These are phyloP conservation scores for Apiospora saccharicola DNA, from an alignment of 2,329 filamentous ascomycete species.

Conservation along the genomic window DNA sequence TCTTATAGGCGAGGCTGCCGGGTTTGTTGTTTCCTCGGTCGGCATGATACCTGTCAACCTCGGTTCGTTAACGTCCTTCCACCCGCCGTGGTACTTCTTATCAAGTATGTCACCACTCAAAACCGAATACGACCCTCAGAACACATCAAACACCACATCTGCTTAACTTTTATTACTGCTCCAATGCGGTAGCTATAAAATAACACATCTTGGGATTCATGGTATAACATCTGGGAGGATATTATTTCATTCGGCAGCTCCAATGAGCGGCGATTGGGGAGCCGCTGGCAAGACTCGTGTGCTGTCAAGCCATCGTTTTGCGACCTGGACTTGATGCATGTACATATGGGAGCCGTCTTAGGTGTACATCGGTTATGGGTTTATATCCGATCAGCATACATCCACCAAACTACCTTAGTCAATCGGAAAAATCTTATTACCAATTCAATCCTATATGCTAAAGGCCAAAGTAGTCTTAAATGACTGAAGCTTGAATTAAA, in stretches of 20 bases:
- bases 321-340: neutral
- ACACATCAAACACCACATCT: neutral
- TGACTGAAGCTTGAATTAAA: neutral
- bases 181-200: neutral
- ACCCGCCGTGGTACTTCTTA: neutral
- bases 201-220: neutral
- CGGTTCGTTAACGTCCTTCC: neutral
- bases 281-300: neutral
- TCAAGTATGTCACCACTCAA: neutral
- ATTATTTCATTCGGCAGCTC: neutral
- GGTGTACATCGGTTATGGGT: neutral
- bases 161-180: neutral
- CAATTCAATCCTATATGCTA: neutral
- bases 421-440: neutral
- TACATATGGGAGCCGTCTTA: neutral
- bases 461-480: neutral
- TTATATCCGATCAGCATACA: neutral
- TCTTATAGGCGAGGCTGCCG: slow-evolving; percentile 37
- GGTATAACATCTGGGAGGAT: neutral
- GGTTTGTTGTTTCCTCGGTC: slow-evolving; percentile 35
- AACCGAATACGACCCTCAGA: neutral
- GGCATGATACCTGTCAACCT: neutral
- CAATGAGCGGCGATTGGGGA: neutral
- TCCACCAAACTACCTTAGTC: neutral
- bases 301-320: neutral